Base-by-base conservation (phyloP, 202 grass and related monocot species). In the Saccharum hybrid region DNA sequence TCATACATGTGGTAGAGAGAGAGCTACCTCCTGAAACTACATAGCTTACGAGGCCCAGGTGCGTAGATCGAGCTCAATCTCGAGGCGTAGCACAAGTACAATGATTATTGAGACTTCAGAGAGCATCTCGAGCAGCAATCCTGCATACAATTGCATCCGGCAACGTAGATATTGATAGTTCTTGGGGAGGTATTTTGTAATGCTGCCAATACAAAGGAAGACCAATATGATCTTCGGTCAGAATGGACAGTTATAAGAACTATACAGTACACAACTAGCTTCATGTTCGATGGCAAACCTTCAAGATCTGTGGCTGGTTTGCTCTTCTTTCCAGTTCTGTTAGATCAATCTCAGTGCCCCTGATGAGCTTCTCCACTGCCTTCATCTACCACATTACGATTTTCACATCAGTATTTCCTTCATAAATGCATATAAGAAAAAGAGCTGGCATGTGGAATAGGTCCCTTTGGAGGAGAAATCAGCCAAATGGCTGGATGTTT, bases 121-220 rank as follows among this genome's bases (percentile, higher is more conserved):
- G 90, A 66, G 90, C 89, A 37, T 94, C 92, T 81, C 87, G 85
- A 66, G 90, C 33, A 34, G 33, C 33, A 68, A 94, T 92, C 75
- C 90, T 84, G 74, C 92, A 94, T 42, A 85, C 83, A 30, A 94
- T 92, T 59, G 92, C 87, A 4, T 94, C 84, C 48, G 87, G 80
- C 40, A 94, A 63, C 14, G 87, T 85, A 71, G 87, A 94, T 74
- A 94, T 88, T 11, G 87, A 91, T 23, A 97, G 82, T 90, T 97
- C 94, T 68, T 97, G 92, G 4, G 90, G 80, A 41, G 94, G 49
- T 76, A 94, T 91, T 78, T 94, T 97, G 52, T 88, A 94, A 63
- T 97, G 94, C 92, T 97, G 90, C 21, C 69, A 87, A 56, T 5
- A 64, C 2, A 64, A 38, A 36, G 73, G 3, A 64, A 64, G 22